phyloP scores from a whole-genome alignment of 441 rosid species.

The Populus hybrid region DNA sequence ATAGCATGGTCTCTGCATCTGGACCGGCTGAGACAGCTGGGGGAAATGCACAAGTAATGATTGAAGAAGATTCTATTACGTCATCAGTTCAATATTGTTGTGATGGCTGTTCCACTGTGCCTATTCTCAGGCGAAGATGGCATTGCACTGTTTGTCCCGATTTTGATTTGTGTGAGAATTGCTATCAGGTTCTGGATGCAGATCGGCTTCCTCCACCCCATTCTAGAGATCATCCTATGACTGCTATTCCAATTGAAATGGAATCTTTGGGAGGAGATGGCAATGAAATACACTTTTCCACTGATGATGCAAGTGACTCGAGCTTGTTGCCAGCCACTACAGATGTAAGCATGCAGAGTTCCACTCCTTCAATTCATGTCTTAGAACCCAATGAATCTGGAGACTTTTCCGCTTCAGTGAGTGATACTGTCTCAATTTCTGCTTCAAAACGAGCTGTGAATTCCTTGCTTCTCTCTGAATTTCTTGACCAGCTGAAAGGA shows the following conservation, averaged over 20 bases:
- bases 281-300: slow-evolving; percentile 78
- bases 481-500: slow-evolving; percentile 92
- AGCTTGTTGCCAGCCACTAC: slow-evolving; percentile 50
- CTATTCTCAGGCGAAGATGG: slow-evolving; percentile 97
- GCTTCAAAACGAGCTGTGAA: slow-evolving; percentile 96
- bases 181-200: slow-evolving; percentile 89
- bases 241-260: slow-evolving; percentile 94
- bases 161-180: slow-evolving; percentile 98
- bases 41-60: slow-evolving; percentile 81
- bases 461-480: slow-evolving; percentile 92
- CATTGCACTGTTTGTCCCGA: slow-evolving; percentile 99
- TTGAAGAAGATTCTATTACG: slow-evolving; percentile 95
- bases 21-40: slow-evolving; percentile 60
- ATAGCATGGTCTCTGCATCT: slow-evolving; percentile 55
- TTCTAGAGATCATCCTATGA: slow-evolving; percentile 98
- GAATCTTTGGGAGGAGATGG: slow-evolving; percentile 92
- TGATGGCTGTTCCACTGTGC: slow-evolving; percentile 99
- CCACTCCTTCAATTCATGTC: slow-evolving; percentile 92
- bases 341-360: slow-evolving; percentile 49
- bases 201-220: slow-evolving; percentile 96
- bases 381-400: slow-evolving; percentile 91
- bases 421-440: slow-evolving; percentile 88
- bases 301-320: slow-evolving; percentile 69
- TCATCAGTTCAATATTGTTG: slow-evolving; percentile 99
- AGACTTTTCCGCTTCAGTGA: slow-evolving; percentile 75